Evolutionary conservation across 441 rosid species (phyloP), one percentile per base, ranked within the genome.

Genomic region (Viola pubescens): DNA sequence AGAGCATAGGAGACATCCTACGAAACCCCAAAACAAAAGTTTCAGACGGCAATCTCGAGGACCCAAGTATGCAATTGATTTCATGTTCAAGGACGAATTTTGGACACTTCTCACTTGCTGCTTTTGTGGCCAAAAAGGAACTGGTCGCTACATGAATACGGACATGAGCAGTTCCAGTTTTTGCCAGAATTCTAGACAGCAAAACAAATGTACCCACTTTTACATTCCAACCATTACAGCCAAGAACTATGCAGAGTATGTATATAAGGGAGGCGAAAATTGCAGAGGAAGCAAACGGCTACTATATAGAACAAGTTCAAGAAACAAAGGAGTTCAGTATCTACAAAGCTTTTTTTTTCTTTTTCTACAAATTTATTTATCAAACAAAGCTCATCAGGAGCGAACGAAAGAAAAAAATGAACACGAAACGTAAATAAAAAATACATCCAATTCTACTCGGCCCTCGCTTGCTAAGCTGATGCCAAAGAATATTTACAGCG

Each of bases 321-420:
- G 10, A 45, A 40, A 63, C 41, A 51, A 13, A 55, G 37, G 26
- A 56, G 46, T 48, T 61, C 51, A 56, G 54, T 46, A 71, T 70
- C 52, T 59, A 80, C 81, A 77, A 5, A 57, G 14, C 45, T 60
- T 34, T 53, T 63, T 19, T 55, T 58, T 51, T 54, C 43, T 69
- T 66, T 55, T 52, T 62, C 67, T 77, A 73, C 80, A 84, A 80
- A 52, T 47, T 83, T 86, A 83, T 83, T 83, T 86, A 86, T 83
- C 75, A 56, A 75, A 76, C 91, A 77, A 61, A 26, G 70, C 49
- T 54, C 73, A 48, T 6, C 43, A 37, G 57, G 19, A 49, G 66
- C 13, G 14, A 44, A 56, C 57, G 48, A 26, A 16, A 51, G 37
- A 26, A 43, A 54, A n/a, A 48, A 60, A 52, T 19, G 63, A 49